These are phyloP conservation scores for Bruguiera parviflora DNA, from an alignment of 345 rosid species.

Conservation along the genomic window DNA sequence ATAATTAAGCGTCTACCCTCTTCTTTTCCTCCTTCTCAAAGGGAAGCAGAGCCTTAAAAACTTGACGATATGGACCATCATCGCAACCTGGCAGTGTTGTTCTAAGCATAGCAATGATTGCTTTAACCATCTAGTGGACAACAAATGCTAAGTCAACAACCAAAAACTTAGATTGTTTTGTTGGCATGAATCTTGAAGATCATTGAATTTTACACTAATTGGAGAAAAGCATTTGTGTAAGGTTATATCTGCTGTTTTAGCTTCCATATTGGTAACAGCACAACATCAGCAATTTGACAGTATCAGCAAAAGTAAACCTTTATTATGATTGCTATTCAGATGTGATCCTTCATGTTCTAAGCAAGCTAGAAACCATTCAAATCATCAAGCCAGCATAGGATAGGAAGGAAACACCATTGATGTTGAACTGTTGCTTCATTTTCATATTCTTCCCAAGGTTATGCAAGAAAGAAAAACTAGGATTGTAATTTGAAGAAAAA, in stretches of 20 bases:
- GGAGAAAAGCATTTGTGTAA: conserved; percentile 1
- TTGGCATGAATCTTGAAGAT: conserved; percentile 1
- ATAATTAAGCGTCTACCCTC: conserved; percentile 41
- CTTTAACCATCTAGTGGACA: conserved; percentile 56
- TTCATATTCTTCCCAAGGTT: background rate
- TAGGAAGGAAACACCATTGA: conserved; percentile 1
- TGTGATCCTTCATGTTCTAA: background rate
- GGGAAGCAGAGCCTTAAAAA: conserved; percentile 81
- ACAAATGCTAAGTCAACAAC: conserved; percentile 16
- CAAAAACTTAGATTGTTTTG: background rate
- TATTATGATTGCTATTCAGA: background rate
- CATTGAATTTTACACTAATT: background rate
- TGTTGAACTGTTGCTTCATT: background rate
- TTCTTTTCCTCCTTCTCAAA: conserved; percentile 81
- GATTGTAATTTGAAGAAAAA: background rate
- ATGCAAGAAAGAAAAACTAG: conserved; percentile 2
- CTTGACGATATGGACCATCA: conserved; percentile 77
- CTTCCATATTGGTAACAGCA: no score
- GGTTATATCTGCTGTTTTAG: background rate
- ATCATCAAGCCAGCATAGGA: background rate
- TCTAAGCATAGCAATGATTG: conserved; percentile 76
- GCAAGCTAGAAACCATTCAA: background rate
- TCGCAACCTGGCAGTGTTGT: conserved; percentile 72
- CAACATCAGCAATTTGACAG: no score
- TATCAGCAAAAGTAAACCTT: background rate